phyloP scores from a whole-genome alignment of 495 filamentous ascomycete genomes.

The Niebla homalea region DNA sequence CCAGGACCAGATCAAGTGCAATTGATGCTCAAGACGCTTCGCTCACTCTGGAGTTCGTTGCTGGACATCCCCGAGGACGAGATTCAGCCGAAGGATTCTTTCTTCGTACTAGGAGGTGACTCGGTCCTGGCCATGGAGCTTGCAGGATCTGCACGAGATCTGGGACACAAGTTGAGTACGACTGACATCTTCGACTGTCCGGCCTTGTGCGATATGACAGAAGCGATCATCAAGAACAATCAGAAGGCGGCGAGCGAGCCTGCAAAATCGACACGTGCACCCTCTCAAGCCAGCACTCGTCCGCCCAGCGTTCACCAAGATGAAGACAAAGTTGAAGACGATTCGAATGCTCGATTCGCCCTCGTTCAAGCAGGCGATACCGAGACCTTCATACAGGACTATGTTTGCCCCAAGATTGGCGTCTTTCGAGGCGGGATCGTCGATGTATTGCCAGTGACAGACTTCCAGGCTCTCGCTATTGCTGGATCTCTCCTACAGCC shows the following conservation, averaged over 20 bases:
- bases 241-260: constrained; percentile 9
- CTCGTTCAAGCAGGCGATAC: constrained; percentile 27
- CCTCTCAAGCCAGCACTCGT: neutral
- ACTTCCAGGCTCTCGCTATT: constrained; percentile 52
- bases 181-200: constrained; percentile 37
- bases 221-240: constrained; percentile 15
- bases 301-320: neutral
- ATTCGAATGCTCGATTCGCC: constrained; percentile 32
- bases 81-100: constrained; percentile 31
- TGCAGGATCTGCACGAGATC: constrained; percentile 42
- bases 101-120: constrained; percentile 38
- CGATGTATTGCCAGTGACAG: constrained; percentile 47
- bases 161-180: constrained; percentile 42
- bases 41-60: constrained; percentile 33
- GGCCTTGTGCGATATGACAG: constrained; percentile 34
- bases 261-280: neutral
- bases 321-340: neutral
- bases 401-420: constrained; percentile 40
- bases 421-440: constrained; percentile 42
- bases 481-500: constrained; percentile 42
- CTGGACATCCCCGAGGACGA: constrained; percentile 28
- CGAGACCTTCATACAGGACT: constrained; percentile 31
- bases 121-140: constrained; percentile 58
- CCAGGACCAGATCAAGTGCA: constrained; percentile 1
- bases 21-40: constrained; percentile 21